phyloP scores from a whole-genome alignment of 805 yeast species.

The Yarrowia osloensis region DNA sequence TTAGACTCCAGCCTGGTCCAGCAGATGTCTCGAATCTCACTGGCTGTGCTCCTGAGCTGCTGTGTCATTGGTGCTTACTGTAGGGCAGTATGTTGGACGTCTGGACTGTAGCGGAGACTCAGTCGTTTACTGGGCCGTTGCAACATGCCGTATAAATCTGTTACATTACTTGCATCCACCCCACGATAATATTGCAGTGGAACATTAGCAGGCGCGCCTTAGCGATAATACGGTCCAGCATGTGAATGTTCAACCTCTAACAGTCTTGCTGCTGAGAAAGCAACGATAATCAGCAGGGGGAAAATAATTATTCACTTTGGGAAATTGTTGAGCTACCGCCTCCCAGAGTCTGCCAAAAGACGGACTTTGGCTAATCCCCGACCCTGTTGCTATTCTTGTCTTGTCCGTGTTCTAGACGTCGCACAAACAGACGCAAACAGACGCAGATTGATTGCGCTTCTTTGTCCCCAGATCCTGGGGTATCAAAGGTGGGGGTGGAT shows the following conservation, averaged over 20 bases:
- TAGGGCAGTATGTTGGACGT: no score
- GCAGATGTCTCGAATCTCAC: background rate
- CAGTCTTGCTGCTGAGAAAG: background rate
- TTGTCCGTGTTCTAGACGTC: background rate
- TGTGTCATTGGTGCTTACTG: background rate
- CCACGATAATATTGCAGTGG: background rate
- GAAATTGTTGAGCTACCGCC: background rate
- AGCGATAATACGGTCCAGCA: conserved; percentile 5
- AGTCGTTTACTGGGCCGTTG: no score
- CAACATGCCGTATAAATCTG: no score
- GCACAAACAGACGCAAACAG: background rate
- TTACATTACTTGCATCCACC: no score
- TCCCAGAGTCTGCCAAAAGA: no score
- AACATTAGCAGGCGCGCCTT: background rate
- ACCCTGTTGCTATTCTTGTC: background rate
- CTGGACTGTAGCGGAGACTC: no score
- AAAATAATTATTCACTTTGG: background rate
- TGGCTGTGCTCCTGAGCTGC: background rate
- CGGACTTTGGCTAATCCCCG: conserved; percentile 5
- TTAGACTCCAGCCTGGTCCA: background rate
- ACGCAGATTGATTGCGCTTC: background rate
- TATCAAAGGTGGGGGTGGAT: background rate
- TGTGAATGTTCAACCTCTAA: background rate
- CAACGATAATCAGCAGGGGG: background rate
- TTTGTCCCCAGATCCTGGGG: conserved; percentile 1